phyloP scores from a whole-genome alignment of 2,329 filamentous ascomycete genomes.

The Zopfia rhizophila region DNA sequence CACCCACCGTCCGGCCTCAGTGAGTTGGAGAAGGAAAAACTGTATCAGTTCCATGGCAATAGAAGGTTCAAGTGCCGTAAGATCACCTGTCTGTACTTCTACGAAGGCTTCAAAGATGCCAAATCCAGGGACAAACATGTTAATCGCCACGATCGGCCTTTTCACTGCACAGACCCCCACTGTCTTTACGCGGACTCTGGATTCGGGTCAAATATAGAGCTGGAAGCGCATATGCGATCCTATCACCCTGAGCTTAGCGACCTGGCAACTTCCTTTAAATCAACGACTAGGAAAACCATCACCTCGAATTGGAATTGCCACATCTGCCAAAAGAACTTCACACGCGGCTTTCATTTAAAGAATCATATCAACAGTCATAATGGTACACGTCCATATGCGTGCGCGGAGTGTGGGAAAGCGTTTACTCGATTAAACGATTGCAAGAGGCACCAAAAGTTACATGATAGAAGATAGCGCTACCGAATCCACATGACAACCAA shows the following conservation, averaged over 20 bases:
- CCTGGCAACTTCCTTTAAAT: constrained; percentile 32
- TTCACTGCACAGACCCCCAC: constrained; percentile 47
- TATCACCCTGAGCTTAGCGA: constrained; percentile 41
- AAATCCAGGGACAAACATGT: constrained; percentile 49
- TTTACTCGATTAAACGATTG: constrained; percentile 38
- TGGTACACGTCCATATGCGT: constrained; percentile 33
- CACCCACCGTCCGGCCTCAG: constrained; percentile 24
- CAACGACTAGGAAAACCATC: constrained; percentile 17
- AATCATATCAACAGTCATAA: constrained; percentile 52
- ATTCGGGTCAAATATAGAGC: constrained; percentile 54
- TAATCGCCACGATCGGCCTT: constrained; percentile 55
- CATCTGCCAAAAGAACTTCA: constrained; percentile 52
- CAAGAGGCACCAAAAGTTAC: constrained; percentile 36
- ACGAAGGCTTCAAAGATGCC: constrained; percentile 52
- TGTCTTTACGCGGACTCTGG: constrained; percentile 52
- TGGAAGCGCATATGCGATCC: constrained; percentile 39
- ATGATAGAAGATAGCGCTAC: constrained; percentile 33
- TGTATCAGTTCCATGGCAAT: constrained; percentile 49
- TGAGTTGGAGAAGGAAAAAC: constrained; percentile 12
- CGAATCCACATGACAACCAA: too few species aligned
- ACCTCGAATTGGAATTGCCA: constrained; percentile 43
- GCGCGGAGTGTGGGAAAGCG: constrained; percentile 38
- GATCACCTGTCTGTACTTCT: constrained; percentile 56
- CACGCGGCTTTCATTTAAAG: constrained; percentile 48
- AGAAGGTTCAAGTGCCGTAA: constrained; percentile 55